Conservation (phyloP, 352 stramenopile genomes). For the Globisporangium heterothallicum region DNA sequence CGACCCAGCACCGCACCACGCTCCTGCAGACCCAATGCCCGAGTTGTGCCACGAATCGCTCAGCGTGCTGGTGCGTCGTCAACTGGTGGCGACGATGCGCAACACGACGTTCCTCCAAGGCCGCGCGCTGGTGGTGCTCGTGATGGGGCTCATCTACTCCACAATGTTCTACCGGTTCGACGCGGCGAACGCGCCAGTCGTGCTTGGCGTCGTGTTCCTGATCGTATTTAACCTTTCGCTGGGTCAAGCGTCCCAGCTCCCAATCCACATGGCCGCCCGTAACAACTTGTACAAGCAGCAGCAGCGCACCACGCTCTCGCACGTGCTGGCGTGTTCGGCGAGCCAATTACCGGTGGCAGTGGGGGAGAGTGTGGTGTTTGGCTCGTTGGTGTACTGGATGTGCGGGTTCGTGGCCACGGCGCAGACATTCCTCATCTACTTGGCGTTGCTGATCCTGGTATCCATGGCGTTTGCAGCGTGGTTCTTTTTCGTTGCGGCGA, state of each 20-base stretch:
- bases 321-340: slow-evolving; percentile 24
- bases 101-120: slow-evolving; percentile 15
- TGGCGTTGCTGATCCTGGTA: slow-evolving; percentile 28
- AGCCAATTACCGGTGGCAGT: slow-evolving; percentile 18
- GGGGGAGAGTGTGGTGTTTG: slow-evolving; percentile 51
- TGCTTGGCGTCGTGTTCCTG: slow-evolving; percentile 59
- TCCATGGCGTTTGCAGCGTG: slow-evolving; percentile 36
- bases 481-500: slow-evolving; percentile 38
- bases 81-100: slow-evolving; percentile 34
- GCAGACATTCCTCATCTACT: slow-evolving; percentile 30
- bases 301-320: slow-evolving; percentile 42
- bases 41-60: slow-evolving; percentile 7
- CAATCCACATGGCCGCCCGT: slow-evolving; percentile 41
- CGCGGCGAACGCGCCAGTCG: slow-evolving; percentile 2
- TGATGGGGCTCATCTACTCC: slow-evolving; percentile 17
- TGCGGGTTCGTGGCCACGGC: slow-evolving; percentile 26
- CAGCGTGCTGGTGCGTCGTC: slow-evolving; percentile 15
- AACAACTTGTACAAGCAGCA: slow-evolving; percentile 54
- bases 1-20: too few relatives aligned
- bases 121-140: slow-evolving; percentile 5
- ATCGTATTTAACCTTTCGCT: slow-evolving; percentile 48
- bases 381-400: slow-evolving; percentile 60
- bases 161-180: slow-evolving; percentile 19
- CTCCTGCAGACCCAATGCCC: too few relatives aligned
- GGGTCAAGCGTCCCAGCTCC: slow-evolving; percentile 40